Base-by-base conservation (phyloP, 192 early-diverging fungal genomes). In the Umbelopsis sp. region DNA sequence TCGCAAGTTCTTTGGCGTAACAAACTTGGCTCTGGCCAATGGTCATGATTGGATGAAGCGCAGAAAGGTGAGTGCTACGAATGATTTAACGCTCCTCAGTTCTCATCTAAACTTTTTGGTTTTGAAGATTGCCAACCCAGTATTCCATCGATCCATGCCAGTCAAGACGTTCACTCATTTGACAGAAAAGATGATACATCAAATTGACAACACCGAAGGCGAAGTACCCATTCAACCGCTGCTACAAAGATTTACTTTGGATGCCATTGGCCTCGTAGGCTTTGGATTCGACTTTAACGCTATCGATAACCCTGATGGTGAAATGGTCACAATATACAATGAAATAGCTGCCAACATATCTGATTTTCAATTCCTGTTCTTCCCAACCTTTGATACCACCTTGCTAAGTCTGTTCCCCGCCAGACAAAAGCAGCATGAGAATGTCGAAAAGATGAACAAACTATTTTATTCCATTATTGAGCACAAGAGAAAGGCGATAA, bases 221-320 rank as follows among this genome's bases (percentile, higher is more conserved):
- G 2, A 30, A 7, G 47, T 78, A 33, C 64, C 74, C 49, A 30
- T 78, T n/a, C 30, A 49, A 0, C 41, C 66, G 46, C 64, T 74
- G 21, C 37, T 74, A 25, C 52, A 71, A 45, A 48, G 77, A 0
- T 73, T 73, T 30, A 22, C 77, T 1, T 66, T 78, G 48, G 77
- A 78, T 45, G 67, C 65, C 22, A 78, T 78, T 45, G 77, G 77
- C 35, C 45, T 46, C 22, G 66, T 72, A 53, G 77, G 77, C 5
- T 78, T 78, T 67, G 77, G 78, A 66, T 68, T 71, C 20, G 65
- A 78, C 46, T 78, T 74, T 18, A 46, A 78, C 23, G 68, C 77
- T 3, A 65, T 69, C 2, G 61, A 70, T 4, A 46, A 53, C 2
- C 61, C 68, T 0, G 46, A 74, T 6, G 67, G 48, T 58, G 46